Percentiles rank a stretch among this genome's conserved stretches.
Conservation (phyloP, 2,329 filamentous ascomycete genomes). For the Colletotrichum sp. region DNA sequence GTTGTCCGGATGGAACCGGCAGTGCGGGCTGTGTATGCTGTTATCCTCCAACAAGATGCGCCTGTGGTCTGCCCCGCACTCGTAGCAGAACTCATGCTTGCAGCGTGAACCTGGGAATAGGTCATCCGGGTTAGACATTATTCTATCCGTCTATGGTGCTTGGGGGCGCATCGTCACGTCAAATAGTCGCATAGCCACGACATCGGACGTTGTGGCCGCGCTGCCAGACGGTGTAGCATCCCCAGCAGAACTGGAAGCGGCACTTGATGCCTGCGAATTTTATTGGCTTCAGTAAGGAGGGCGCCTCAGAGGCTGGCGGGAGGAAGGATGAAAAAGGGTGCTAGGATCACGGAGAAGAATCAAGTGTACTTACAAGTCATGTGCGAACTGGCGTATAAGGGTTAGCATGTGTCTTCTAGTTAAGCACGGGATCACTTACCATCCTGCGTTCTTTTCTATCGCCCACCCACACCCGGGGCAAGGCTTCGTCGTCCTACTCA, state of each 20-base stretch:
- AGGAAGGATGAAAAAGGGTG: background rate
- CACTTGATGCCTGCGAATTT: slow-evolving; percentile 36
- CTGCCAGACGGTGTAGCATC: slow-evolving; percentile 27
- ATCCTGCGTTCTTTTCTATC: slow-evolving; percentile 46
- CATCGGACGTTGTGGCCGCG: slow-evolving; percentile 22
- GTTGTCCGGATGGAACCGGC: slow-evolving; percentile 33
- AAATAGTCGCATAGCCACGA: background rate
- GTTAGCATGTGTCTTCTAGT: slow-evolving; percentile 24
- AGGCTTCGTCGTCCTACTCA: slow-evolving; percentile 37
- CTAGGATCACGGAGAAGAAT: background rate
- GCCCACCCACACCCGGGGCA: slow-evolving; percentile 42
- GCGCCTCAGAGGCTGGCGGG: background rate
- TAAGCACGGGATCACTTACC: slow-evolving; percentile 33
- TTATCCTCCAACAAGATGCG: slow-evolving; percentile 37
- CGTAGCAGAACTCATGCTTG: slow-evolving; percentile 36
- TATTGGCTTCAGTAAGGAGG: background rate
- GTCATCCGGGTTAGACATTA: background rate
- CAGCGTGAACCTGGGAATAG: slow-evolving; percentile 30
- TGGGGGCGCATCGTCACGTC: background rate
- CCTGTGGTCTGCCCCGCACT: slow-evolving; percentile 38
- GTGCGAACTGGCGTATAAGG: slow-evolving; percentile 32
- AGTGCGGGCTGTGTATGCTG: slow-evolving; percentile 31
- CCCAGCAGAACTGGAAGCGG: slow-evolving; percentile 39
- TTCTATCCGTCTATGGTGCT: background rate
- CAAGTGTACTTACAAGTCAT: slow-evolving; percentile 44